phyloP scores from a whole-genome alignment of 768 basidiomycete species.

The Phanerochaete sordida region DNA sequence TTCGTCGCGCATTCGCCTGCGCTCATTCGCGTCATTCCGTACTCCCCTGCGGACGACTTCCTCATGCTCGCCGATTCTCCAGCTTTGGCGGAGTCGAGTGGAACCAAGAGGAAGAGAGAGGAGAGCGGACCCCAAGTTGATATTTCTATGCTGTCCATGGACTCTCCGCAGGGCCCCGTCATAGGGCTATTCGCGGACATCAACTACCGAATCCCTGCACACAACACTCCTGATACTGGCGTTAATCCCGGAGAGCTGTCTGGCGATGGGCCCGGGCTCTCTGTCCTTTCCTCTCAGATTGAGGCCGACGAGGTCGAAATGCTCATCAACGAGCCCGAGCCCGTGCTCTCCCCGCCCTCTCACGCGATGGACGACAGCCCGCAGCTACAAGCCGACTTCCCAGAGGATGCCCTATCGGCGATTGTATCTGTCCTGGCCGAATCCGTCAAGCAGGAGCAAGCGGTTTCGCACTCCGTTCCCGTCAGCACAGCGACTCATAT shows the following conservation, averaged over 20 bases:
- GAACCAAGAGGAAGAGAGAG: background rate
- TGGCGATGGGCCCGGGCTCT: background rate
- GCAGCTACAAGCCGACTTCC: constrained; percentile 10
- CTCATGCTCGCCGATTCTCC: constrained; percentile 1
- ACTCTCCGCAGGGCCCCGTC: constrained; percentile 10
- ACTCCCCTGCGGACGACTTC: background rate
- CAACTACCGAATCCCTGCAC: constrained; percentile 30
- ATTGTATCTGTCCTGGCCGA: constrained; percentile 24
- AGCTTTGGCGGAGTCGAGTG: background rate
- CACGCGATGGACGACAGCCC: background rate
- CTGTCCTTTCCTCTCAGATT: background rate
- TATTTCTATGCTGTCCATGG: background rate
- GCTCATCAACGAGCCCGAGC: background rate
- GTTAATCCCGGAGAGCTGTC: constrained; percentile 41
- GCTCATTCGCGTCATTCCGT: background rate
- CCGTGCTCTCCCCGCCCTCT: background rate
- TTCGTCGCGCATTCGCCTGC: constrained; percentile 9
- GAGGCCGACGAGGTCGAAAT: background rate
- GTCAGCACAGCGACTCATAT: background rate
- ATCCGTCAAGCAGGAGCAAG: constrained; percentile 7
- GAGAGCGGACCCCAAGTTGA: background rate
- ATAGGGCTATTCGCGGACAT: constrained; percentile 28
- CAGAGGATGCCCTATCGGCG: constrained; percentile 21
- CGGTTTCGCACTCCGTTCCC: background rate
- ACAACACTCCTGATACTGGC: constrained; percentile 18